Base-by-base conservation (phyloP, 73 alveolate genomes). In the Symbiodinium natans region DNA sequence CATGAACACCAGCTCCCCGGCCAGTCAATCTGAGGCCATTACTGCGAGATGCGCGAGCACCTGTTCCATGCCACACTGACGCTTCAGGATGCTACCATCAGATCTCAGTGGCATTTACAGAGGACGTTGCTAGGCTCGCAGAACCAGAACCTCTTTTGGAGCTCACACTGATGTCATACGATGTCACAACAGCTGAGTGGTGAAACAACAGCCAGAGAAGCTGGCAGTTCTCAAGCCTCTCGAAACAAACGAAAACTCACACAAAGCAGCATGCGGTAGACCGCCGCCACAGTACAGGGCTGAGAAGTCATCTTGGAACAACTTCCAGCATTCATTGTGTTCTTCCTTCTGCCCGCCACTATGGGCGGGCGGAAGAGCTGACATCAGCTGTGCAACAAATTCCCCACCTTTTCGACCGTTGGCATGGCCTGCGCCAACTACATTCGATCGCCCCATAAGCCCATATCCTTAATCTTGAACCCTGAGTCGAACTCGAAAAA, bases 321-420 rank as follows among this genome's bases (percentile, higher is more conserved):
- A 63, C 80, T 36, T 63, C 80, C 80, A 52, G 71, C 71, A 52
- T 8, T n/a, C 15, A n/a, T 52, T 52, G 80, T 27, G 80, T 63
- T 63, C 38, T 36, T 63, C 80, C 29, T 23, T 13, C 80, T 9
- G 80, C 71, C 1, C 75, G 80, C 80, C 80, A 29, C 80, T 29
- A 63, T 63, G 38, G 80, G 80, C 80, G 80, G 80, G 80, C 19
- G 36, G 80, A 63, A 63, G 36, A 63, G 80, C 80, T 63, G 80
- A 63, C 80, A 63, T 63, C 80, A 63, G 71, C 71, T 6, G 17
- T 52, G 71, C n/a, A 52, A 52, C 71, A 52, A 52, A 52, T 52
- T 52, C 71, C 23, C n/a, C 71, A 52, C 71, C 71, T 52, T 52
- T n/a, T n/a, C n/a, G n/a, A n/a, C n/a, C 68, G 27, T 52, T 52